Conservation (phyloP, 305 asterid genomes). For the Plantago lanceolata region DNA sequence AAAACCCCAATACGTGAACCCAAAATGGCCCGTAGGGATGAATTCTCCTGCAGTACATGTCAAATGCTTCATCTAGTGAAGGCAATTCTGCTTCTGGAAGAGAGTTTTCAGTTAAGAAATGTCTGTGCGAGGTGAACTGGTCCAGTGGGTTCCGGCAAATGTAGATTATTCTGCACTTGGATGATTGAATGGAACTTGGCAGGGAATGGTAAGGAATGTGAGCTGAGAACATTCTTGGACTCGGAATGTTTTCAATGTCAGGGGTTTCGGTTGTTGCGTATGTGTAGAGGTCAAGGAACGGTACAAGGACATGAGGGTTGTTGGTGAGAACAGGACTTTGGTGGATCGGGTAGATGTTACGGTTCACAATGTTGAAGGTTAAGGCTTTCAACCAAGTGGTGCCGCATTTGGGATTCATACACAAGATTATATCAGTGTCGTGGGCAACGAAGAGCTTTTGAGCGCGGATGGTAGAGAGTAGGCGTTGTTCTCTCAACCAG, state of each 20-base stretch:
- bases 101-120: conserved; percentile 3
- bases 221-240: conserved; percentile 26
- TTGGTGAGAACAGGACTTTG: conserved; percentile 21
- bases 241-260: no score
- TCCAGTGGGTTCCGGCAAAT: conserved; percentile 26
- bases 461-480: conserved; percentile 5
- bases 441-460: conserved; percentile 20
- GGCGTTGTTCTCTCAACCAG: neutral
- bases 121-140: conserved; percentile 22
- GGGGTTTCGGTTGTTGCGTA: neutral
- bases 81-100: neutral
- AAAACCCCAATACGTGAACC: conserved; percentile 26
- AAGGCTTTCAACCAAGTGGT: conserved; percentile 33
- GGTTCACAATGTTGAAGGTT: conserved; percentile 12
- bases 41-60: conserved; percentile 25
- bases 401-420: conserved; percentile 26
- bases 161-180: conserved; percentile 20
- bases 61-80: conserved; percentile 16
- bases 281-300: conserved; percentile 6
- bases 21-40: conserved; percentile 27
- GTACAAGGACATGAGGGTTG: conserved; percentile 25
- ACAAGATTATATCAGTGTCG: conserved; percentile 17
- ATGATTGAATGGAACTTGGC: conserved; percentile 9
- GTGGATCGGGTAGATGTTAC: neutral
- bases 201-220: conserved; percentile 18